Conservation (phyloP, 2,329 filamentous ascomycete species). For the Bipolaris sorokiniana region DNA sequence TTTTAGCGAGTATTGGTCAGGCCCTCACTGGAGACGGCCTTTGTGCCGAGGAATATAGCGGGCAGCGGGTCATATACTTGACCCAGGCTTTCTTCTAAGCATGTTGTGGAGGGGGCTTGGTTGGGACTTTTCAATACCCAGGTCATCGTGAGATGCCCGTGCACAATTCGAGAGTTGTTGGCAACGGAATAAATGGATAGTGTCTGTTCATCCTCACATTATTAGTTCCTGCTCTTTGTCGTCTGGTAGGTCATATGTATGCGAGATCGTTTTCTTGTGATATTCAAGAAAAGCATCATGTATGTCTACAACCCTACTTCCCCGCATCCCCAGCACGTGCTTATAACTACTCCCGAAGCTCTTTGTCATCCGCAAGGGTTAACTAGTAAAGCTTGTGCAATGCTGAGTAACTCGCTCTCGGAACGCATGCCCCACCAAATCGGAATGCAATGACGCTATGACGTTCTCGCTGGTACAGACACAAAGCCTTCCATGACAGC, state of each 20-base stretch:
- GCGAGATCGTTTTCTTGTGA: background rate
- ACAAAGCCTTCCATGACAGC: slow-evolving; percentile 27
- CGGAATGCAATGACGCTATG: slow-evolving; percentile 24
- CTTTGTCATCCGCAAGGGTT: slow-evolving; percentile 12
- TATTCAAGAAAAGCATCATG: too few species aligned
- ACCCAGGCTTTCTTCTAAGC: background rate
- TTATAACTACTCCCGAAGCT: background rate
- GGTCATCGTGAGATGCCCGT: background rate
- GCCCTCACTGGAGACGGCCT: background rate
- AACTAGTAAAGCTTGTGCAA: slow-evolving; percentile 39
- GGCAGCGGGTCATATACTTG: background rate
- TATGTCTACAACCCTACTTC: background rate
- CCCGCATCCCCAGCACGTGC: background rate
- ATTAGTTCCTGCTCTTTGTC: background rate
- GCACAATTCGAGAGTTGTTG: background rate
- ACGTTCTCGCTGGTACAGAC: slow-evolving; percentile 22
- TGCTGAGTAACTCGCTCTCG: slow-evolving; percentile 34
- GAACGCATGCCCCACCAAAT: slow-evolving; percentile 18
- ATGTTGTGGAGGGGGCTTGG: background rate
- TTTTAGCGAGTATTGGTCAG: slow-evolving; percentile 15
- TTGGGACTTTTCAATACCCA: background rate
- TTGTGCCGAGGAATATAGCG: background rate
- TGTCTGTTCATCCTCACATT: background rate
- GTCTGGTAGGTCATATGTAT: background rate
- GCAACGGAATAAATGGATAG: background rate